phyloP scores from a whole-genome alignment of 805 yeast species.

The Cyberlindnera petersonii region DNA sequence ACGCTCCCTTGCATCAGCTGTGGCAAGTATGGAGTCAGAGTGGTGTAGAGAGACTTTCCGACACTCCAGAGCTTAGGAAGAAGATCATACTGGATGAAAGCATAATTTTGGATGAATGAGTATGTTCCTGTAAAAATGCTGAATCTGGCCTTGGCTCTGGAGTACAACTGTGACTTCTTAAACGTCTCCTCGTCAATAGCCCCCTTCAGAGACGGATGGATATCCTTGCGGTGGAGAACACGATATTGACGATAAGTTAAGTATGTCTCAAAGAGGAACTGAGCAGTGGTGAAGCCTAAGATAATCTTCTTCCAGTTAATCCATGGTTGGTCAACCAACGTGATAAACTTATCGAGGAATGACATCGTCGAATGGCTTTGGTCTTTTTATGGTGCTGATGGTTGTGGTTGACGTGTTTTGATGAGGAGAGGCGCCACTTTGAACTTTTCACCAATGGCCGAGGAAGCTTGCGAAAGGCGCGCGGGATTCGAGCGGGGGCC shows the following conservation, averaged over 20 bases:
- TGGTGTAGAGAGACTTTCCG: slow-evolving; percentile 37
- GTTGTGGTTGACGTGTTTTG: too few species aligned
- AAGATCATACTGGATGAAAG: slow-evolving; percentile 54
- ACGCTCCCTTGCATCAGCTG: slow-evolving; percentile 44
- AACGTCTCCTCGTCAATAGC: slow-evolving; percentile 73
- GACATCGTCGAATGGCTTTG: slow-evolving; percentile 24
- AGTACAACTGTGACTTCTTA: slow-evolving; percentile 70
- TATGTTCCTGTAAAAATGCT: slow-evolving; percentile 51
- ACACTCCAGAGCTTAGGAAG: slow-evolving; percentile 60
- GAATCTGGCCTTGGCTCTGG: slow-evolving; percentile 73
- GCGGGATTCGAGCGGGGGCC: too few species aligned
- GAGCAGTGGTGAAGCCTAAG: slow-evolving; percentile 68
- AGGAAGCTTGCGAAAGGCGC: too few species aligned
- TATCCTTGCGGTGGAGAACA: slow-evolving; percentile 49
- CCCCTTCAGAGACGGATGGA: slow-evolving; percentile 66
- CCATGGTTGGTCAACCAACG: slow-evolving; percentile 58
- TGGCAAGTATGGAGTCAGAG: slow-evolving; percentile 27
- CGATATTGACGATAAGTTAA: slow-evolving; percentile 74
- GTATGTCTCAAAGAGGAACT: slow-evolving; percentile 71
- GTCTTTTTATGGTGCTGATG: too few species aligned
- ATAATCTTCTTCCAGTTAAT: slow-evolving; percentile 80
- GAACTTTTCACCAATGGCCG: too few species aligned
- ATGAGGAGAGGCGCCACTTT: too few species aligned
- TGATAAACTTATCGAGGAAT: slow-evolving; percentile 38
- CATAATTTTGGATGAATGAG: slow-evolving; percentile 52